Percentiles rank a stretch among this genome's conserved stretches.
Evolutionary conservation across 352 stramenopile species (phyloP).

Genomic region (Globisporangium viniferum): DNA sequence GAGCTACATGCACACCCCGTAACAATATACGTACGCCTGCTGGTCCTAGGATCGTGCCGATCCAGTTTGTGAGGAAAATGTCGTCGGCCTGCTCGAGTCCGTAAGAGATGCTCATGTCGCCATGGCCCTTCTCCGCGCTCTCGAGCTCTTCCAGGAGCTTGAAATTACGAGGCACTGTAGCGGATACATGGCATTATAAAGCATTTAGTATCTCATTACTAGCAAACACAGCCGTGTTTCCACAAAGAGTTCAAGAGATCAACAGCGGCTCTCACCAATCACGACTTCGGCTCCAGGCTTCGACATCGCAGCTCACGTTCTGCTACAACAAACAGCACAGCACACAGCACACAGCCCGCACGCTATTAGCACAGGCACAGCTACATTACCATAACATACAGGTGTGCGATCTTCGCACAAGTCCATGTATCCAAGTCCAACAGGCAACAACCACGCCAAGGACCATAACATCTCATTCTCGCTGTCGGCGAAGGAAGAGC

Average conservation of each 20-base stretch:
- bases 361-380: not conserved
- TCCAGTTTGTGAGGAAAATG: constrained; percentile 98
- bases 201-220: not conserved
- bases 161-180: constrained; percentile 89
- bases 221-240: not conserved
- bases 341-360: not conserved
- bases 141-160: constrained; percentile 94
- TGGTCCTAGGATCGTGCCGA: constrained; percentile 96
- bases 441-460: not conserved
- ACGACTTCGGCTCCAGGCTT: constrained; percentile 81
- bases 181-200: not conserved
- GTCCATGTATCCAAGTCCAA: not conserved
- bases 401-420: not conserved
- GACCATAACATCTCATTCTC: not conserved
- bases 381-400: not conserved
- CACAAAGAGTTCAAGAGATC: not conserved
- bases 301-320: constrained; percentile 34
- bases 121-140: constrained; percentile 89
- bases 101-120: constrained; percentile 94
- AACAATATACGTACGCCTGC: constrained; percentile 76
- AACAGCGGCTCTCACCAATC: constrained; percentile 36
- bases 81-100: constrained; percentile 95
- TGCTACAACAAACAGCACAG: constrained; percentile 1
- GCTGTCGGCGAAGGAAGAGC: not conserved
- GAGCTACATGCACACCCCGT: not conserved